Evolutionary conservation across 2,329 filamentous ascomycete genomes (phyloP).

Genomic region (Pyricularia sp.): DNA sequence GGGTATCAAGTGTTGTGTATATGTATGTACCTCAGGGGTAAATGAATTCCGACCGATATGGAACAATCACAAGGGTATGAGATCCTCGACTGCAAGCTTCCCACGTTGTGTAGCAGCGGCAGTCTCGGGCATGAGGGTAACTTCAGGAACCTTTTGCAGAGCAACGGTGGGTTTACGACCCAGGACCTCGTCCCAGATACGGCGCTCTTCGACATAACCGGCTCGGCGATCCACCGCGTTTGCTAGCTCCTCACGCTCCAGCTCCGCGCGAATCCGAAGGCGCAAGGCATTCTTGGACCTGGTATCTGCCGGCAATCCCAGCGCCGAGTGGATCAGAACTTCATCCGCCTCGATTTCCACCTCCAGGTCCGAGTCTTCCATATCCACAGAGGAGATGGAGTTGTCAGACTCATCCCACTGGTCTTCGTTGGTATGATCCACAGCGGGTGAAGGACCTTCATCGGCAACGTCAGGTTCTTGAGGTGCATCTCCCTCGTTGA

Average conservation of each 20-base stretch:
- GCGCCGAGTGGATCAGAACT: conserved; percentile 29
- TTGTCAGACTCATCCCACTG: neutral
- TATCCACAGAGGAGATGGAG: conserved; percentile 1
- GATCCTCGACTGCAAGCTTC: conserved; percentile 7
- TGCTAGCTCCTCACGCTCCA: conserved; percentile 32
- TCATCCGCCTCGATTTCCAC: conserved; percentile 28
- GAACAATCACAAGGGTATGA: conserved; percentile 12
- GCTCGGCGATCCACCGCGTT: conserved; percentile 30
- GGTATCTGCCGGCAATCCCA: conserved; percentile 29
- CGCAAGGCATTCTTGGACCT: conserved; percentile 22
- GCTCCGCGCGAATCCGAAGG: conserved; percentile 28
- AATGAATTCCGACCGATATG: neutral
- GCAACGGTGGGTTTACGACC: conserved; percentile 21
- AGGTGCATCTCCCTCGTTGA: conserved; percentile 2
- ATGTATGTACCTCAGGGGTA: neutral
- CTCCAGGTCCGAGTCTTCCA: neutral
- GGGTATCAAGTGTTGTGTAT: neutral
- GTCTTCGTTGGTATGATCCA: neutral
- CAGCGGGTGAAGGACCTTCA: conserved; percentile 4
- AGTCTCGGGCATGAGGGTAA: neutral
- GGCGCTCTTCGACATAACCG: conserved; percentile 30
- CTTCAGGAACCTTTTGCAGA: conserved; percentile 1
- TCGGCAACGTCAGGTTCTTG: conserved; percentile 4
- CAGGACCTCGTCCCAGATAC: conserved; percentile 34
- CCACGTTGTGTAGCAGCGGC: neutral